Base-by-base conservation (phyloP, 768 basidiomycete genomes). In the Nidularia sp. region DNA sequence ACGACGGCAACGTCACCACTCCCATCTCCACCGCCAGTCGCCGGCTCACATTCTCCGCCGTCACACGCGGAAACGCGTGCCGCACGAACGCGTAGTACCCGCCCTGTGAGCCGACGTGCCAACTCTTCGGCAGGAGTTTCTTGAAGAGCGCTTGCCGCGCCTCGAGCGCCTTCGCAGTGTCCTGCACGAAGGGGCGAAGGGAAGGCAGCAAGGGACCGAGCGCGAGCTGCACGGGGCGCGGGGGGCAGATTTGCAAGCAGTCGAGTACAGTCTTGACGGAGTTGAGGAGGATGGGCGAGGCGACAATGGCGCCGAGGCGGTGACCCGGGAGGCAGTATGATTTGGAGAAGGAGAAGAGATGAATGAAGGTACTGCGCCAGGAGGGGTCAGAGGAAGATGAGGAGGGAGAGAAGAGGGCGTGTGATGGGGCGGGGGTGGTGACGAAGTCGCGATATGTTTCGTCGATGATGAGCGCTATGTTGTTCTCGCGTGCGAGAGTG, bases 361-460 rank as follows among this genome's bases (percentile, higher is more conserved):
- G 83, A 53, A 90, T 75, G 49, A 91, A 57, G 49, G 75, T 80
- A 0, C 64, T 63, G 18, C 86, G 72, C 90, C 90, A 93, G 25
- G 69, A 9, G 18, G 49, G 57, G 45, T 22, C 60, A 6, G 5
- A 65, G 57, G 64, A 79, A 77, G 47, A 79, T 25, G 25, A 25
- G 66, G 39, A 53, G 2, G 63, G 41, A 1, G 68, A 66, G 62
- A 89, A 88, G 15, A 88, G 70, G 34, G 57, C 54, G 60, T 89
- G 87, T 0, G 87, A 83, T 1, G 87, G 79, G 15, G 58, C 58
- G 4, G 67, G 60, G 4, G 67, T 60, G n/a, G 69, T 55, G n/a
- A 78, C 65, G 60, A 93, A 92, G 63, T 93, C 90, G 9, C 90
- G 79, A 66, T 95, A 95, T 1, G 92, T 93, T 68, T 93, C 90